These are phyloP conservation scores for Kalmusia sp. DNA, from an alignment of 2,329 filamentous ascomycete genomes.

Conservation along the genomic window DNA sequence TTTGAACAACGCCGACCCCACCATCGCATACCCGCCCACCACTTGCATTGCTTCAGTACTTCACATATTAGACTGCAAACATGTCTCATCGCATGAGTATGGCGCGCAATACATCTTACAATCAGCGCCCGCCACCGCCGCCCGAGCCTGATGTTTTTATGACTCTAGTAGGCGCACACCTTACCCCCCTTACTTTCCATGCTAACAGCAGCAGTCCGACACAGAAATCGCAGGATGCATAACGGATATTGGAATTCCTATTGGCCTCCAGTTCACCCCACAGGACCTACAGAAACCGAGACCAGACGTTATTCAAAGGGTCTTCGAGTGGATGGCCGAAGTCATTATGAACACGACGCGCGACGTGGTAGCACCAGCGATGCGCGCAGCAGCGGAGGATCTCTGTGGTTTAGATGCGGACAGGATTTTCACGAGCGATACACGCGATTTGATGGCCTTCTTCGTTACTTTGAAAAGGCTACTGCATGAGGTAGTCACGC, in stretches of 20 bases:
- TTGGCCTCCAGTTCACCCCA: slow-evolving; percentile 86
- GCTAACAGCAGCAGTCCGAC: slow-evolving; percentile 59
- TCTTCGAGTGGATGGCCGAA: slow-evolving; percentile 98
- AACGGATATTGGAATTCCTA: slow-evolving; percentile 92
- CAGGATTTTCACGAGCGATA: slow-evolving; percentile 78
- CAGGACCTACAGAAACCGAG: slow-evolving; percentile 93
- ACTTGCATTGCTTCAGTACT: slow-evolving; percentile 15
- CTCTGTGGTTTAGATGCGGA: slow-evolving; percentile 85
- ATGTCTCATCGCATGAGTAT: slow-evolving; percentile 62
- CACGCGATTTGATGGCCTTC: slow-evolving; percentile 94
- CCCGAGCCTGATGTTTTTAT: slow-evolving; percentile 59
- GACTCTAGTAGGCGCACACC: slow-evolving; percentile 51
- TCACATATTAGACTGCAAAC: slow-evolving; percentile 12
- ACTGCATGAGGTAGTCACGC: slow-evolving; percentile 65
- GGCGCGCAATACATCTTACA: slow-evolving; percentile 52
- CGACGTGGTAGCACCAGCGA: slow-evolving; percentile 91
- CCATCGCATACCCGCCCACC: slow-evolving; percentile 16
- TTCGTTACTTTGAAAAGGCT: slow-evolving; percentile 83
- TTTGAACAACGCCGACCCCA: slow-evolving; percentile 10
- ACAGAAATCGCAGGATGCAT: slow-evolving; percentile 95
- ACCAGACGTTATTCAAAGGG: slow-evolving; percentile 91
- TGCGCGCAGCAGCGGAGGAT: slow-evolving; percentile 90
- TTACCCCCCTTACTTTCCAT: not conserved
- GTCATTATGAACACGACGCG: slow-evolving; percentile 91
- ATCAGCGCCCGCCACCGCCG: slow-evolving; percentile 48